These are phyloP conservation scores for Eurotiales sp. DNA, from an alignment of 2,329 filamentous ascomycete genomes.

Conservation along the genomic window DNA sequence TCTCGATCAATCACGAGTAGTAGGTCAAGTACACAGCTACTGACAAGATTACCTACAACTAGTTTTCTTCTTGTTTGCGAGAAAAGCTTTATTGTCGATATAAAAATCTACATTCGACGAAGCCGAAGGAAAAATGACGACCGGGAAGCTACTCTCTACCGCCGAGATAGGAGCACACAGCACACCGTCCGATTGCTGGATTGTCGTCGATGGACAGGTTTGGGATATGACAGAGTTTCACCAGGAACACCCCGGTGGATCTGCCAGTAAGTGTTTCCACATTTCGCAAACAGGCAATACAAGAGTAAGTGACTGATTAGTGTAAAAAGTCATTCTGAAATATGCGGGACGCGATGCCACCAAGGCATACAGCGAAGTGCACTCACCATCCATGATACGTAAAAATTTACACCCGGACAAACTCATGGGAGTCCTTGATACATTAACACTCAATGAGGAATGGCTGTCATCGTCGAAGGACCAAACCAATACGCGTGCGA, in stretches of 20 bases:
- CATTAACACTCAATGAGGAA: constrained; percentile 46
- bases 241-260: constrained; percentile 60
- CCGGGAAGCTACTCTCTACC: constrained; percentile 34
- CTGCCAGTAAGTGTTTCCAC: constrained; percentile 42
- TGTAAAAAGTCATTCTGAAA: constrained; percentile 39
- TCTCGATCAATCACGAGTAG: no score
- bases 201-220: constrained; percentile 64
- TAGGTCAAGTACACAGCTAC: not conserved
- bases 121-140: constrained; percentile 29
- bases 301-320: not conserved
- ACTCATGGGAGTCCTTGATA: constrained; percentile 49
- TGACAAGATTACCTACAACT: no score
- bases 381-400: constrained; percentile 46
- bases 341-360: constrained; percentile 47
- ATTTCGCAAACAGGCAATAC: not conserved
- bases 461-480: constrained; percentile 41
- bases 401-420: constrained; percentile 42
- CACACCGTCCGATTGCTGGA: constrained; percentile 55
- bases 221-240: constrained; percentile 66
- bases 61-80: not conserved
- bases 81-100: not conserved
- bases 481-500: constrained; percentile 21
- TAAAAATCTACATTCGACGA: not conserved
- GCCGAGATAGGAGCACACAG: constrained; percentile 50
- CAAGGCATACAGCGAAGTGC: constrained; percentile 42